These are phyloP conservation scores for Venustampulla echinocandica DNA, from an alignment of 495 filamentous ascomycete species.

Conservation along the genomic window DNA sequence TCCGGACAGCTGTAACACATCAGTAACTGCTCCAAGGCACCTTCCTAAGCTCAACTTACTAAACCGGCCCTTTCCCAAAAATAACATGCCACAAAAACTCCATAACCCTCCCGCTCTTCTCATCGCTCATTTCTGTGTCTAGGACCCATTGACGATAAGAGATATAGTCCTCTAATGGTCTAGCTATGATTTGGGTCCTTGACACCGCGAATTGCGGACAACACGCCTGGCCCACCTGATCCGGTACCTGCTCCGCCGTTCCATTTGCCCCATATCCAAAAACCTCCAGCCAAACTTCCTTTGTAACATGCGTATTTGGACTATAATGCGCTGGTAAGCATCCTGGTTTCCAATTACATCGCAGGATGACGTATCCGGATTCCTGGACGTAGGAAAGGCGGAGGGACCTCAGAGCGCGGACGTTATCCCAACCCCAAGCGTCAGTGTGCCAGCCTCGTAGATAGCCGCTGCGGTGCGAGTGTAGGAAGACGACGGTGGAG, in stretches of 20 bases:
- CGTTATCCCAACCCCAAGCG: conserved; percentile 33
- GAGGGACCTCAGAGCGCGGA: conserved; percentile 42
- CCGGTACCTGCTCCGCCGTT: too few relatives aligned
- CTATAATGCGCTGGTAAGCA: conserved; percentile 52
- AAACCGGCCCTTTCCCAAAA: conserved; percentile 39
- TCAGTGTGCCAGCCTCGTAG: conserved; percentile 36
- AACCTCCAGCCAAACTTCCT: conserved; percentile 28
- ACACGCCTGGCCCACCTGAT: conserved; percentile 51
- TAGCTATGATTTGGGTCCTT: conserved; percentile 37
- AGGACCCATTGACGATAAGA: conserved; percentile 52
- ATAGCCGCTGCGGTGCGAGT: conserved; percentile 39
- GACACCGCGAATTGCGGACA: conserved; percentile 64
- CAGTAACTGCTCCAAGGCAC: too few relatives aligned
- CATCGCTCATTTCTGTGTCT: conserved; percentile 49
- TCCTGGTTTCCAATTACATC: conserved; percentile 52
- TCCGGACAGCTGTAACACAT: too few relatives aligned
- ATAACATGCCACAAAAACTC: conserved; percentile 68
- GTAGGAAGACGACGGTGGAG: conserved; percentile 48
- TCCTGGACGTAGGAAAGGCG: conserved; percentile 44
- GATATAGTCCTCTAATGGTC: conserved; percentile 45
- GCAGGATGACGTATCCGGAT: conserved; percentile 54
- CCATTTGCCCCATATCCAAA: too few relatives aligned
- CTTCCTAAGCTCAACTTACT: too few relatives aligned
- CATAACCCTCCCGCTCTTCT: conserved; percentile 52
- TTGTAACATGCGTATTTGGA: conserved; percentile 45